phyloP scores from a whole-genome alignment of 2,329 filamentous ascomycete species.

The Diaporthe sp. region DNA sequence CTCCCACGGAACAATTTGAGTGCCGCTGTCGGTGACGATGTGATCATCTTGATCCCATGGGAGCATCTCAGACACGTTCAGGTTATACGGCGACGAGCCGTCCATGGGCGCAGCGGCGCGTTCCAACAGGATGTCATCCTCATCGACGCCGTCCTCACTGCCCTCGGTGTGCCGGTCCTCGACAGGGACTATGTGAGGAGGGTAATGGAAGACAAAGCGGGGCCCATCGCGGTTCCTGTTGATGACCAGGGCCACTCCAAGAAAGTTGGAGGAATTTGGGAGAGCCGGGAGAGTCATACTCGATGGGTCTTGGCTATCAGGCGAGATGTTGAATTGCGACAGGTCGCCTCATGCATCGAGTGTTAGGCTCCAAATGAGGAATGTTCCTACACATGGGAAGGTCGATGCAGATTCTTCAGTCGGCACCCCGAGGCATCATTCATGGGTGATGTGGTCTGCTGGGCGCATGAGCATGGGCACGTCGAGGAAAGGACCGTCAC shows the following conservation, averaged over 20 bases:
- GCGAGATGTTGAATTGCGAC: neutral
- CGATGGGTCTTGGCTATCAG: neutral
- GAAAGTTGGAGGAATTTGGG: constrained; percentile 67
- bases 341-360: neutral
- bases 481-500: neutral
- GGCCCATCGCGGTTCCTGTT: constrained; percentile 83
- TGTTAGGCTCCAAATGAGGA: neutral
- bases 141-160: constrained; percentile 56
- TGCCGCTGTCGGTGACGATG: constrained; percentile 66
- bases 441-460: neutral
- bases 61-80: constrained; percentile 56
- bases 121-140: constrained; percentile 67
- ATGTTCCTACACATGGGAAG: neutral
- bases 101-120: constrained; percentile 57
- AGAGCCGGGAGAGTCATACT: constrained; percentile 63
- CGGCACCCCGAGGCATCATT: neutral
- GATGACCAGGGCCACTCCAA: constrained; percentile 82
- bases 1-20: constrained; percentile 77
- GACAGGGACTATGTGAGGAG: constrained; percentile 67
- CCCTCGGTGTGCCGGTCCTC: constrained; percentile 52
- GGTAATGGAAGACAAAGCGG: constrained; percentile 89
- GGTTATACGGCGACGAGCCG: constrained; percentile 47
- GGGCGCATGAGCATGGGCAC: neutral
- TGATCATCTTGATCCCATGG: constrained; percentile 68
- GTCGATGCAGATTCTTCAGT: neutral